Percentiles rank a stretch among this genome's conserved stretches.
Conservation (phyloP, 495 filamentous ascomycete species). For the Ramalina peruviana region DNA sequence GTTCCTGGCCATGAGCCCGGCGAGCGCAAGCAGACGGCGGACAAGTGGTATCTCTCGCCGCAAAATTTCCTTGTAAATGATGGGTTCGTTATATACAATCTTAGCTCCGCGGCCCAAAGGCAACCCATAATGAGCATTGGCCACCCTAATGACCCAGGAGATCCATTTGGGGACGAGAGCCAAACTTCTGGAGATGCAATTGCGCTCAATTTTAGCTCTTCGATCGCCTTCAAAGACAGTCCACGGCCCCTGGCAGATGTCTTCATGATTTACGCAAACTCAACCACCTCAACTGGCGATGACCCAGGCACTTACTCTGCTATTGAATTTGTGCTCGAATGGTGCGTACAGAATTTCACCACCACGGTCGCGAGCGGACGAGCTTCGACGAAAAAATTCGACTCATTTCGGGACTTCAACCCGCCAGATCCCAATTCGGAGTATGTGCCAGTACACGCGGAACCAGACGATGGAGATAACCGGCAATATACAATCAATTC, state of each 20-base stretch:
- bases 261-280: background rate
- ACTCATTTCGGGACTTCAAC: background rate
- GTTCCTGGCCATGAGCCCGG: no score
- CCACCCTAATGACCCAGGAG: no score
- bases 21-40: no score
- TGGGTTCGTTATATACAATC: no score
- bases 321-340: conserved; percentile 25
- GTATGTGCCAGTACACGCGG: no score
- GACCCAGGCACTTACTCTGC: background rate
- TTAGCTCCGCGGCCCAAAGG: no score
- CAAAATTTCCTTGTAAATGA: no score
- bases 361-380: conserved; percentile 21
- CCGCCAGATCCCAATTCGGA: conserved; percentile 6
- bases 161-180: no score
- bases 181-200: conserved; percentile 8
- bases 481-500: no score
- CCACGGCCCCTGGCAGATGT: conserved; percentile 25
- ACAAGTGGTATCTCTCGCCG: no score
- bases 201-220: background rate
- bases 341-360: conserved; percentile 27
- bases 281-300: background rate
- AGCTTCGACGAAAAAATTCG: conserved; percentile 15
- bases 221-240: conserved; percentile 12
- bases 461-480: no score
- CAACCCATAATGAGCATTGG: no score